Evolutionary conservation across 73 alveolate genomes (phyloP).

Genomic region (Stentor coeruleus): DNA sequence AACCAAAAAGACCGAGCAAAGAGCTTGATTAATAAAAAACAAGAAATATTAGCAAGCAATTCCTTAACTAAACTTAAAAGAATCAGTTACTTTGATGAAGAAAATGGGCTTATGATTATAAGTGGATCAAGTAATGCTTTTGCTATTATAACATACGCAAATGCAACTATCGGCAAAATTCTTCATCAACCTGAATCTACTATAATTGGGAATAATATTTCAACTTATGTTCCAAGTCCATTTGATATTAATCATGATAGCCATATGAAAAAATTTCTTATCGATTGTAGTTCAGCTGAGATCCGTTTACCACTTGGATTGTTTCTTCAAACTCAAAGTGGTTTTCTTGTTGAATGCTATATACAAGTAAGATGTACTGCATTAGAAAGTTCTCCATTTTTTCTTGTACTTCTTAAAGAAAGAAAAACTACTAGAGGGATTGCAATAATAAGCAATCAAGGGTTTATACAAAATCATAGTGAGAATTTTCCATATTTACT

Average conservation of each 20-base stretch:
- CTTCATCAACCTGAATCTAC: background rate
- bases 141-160: background rate
- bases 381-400: no score
- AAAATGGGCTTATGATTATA: background rate
- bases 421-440: no score
- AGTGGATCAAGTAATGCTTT: background rate
- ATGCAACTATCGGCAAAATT: background rate
- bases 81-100: conserved; percentile 16
- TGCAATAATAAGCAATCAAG: no score
- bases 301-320: background rate
- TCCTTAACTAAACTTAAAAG: background rate
- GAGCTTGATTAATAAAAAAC: background rate
- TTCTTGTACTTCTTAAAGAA: no score
- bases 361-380: no score
- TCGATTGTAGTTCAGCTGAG: background rate
- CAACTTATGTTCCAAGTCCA: background rate
- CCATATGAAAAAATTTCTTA: background rate
- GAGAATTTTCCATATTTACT: no score
- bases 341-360: no score
- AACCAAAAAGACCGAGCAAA: background rate
- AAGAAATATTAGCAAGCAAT: background rate
- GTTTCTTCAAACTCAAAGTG: no score
- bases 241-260: background rate
- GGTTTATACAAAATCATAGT: no score
- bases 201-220: background rate